phyloP scores from a whole-genome alignment of 2,329 filamentous ascomycete species.

The Fulvia fulva region DNA sequence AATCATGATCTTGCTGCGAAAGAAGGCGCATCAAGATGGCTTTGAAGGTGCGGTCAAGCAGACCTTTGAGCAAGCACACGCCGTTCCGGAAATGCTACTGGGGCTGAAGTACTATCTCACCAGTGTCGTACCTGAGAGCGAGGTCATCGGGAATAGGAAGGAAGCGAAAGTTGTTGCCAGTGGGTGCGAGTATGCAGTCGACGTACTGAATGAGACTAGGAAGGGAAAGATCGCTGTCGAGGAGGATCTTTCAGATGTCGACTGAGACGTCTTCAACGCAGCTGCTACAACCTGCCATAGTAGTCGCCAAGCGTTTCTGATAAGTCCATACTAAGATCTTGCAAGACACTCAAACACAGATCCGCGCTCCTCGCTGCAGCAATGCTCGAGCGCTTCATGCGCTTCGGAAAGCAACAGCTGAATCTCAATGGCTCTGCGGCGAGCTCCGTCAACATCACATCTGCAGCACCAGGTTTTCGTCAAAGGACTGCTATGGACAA shows the following conservation, averaged over 20 bases:
- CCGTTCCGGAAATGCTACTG: conserved; percentile 63
- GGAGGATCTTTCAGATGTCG: neutral
- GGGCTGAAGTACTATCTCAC: conserved; percentile 77
- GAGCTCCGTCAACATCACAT: neutral
- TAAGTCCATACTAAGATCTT: no score
- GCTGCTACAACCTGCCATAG: neutral
- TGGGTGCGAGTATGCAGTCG: conserved; percentile 36
- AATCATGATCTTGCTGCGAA: conserved; percentile 56
- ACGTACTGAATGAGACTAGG: conserved; percentile 19
- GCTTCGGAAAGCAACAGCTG: no score
- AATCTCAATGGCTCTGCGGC: no score
- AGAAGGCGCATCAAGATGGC: conserved; percentile 33
- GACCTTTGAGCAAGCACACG: conserved; percentile 62
- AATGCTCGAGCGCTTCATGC: no score
- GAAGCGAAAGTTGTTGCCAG: conserved; percentile 51
- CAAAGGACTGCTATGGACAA: no score
- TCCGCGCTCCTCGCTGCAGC: no score
- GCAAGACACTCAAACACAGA: no score
- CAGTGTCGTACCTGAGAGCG: conserved; percentile 67
- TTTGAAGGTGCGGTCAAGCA: conserved; percentile 59
- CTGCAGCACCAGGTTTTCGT: no score
- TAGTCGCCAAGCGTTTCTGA: no score
- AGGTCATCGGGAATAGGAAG: conserved; percentile 45
- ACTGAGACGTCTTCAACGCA: neutral
- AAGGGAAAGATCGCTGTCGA: neutral